Evolutionary conservation across 495 filamentous ascomycete species (phyloP).

Genomic region (Pyrenopolyporus hunteri): DNA sequence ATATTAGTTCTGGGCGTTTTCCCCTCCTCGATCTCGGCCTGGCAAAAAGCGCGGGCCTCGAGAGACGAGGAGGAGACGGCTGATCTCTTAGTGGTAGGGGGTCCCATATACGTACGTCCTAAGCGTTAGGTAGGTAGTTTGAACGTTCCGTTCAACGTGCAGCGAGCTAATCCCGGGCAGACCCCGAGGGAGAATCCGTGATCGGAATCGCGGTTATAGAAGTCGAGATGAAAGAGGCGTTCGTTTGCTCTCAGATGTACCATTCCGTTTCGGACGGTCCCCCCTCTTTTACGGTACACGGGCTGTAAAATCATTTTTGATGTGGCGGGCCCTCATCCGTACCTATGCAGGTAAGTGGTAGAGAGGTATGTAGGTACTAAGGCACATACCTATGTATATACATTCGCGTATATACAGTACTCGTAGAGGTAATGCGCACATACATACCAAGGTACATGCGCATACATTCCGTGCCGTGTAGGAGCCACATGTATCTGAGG

Average conservation of each 20-base stretch:
- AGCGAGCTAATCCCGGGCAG: constrained; percentile 25
- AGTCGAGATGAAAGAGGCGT: neutral
- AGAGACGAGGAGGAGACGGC: constrained; percentile 1
- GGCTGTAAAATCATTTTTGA: too few species aligned
- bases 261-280: constrained; percentile 7
- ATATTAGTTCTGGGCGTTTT: constrained; percentile 14
- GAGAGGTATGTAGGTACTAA: neutral
- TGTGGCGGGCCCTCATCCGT: too few species aligned
- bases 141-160: constrained; percentile 10
- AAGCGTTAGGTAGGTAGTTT: constrained; percentile 13
- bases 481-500: constrained; percentile 2
- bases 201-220: constrained; percentile 13
- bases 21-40: constrained; percentile 11
- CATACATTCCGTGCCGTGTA: neutral
- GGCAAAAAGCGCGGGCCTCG: constrained; percentile 3
- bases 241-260: neutral
- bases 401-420: neutral
- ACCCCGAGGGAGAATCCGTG: constrained; percentile 20
- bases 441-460: neutral
- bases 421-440: too few species aligned
- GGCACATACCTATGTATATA: too few species aligned
- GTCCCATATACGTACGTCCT: neutral
- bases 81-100: constrained; percentile 2
- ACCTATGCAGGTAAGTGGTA: too few species aligned
- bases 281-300: constrained; percentile 14